Evolutionary conservation across 768 basidiomycete genomes (phyloP), one percentile per base, ranked within the genome.

Genomic region (Mycena chlorophos): DNA sequence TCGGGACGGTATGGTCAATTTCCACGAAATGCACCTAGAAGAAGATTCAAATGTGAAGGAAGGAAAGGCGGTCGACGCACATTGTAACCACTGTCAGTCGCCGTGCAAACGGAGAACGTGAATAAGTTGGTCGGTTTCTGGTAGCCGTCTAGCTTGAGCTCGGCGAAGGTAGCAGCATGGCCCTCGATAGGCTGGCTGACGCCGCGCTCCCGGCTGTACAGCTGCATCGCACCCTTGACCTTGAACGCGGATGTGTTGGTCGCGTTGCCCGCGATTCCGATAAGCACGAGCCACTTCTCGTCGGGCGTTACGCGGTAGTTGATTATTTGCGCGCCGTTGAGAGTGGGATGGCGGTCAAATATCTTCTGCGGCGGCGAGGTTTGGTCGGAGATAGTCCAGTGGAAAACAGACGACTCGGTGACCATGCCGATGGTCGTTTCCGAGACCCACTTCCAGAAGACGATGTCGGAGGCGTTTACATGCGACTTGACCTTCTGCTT

Each of bases 381-480:
- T 60, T 80, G 73, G 72, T 93, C 89, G 39, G 74, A 65, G 62
- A 88, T 86, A 55, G 87, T 79, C 94, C 95, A 97, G 72, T 98
- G 95, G 70, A 82, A 91, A 26, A 98, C 96, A 3, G 94, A 82
- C 0, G 89, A 80, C 56, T 98, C 95, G 26, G 96, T 98, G 65
- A 98, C 97, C 75, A 98, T 82, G 66, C 97, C 97, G 58, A 99
- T 87, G 25, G 89, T 89, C 16, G 86, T 84, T 58, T 93, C 88
- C 45, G 87, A 89, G 34, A 98, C 86, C 97, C 97, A 99, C 70
- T 97, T 98, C 97, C 97, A 99, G 75, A 97, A 99, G 23, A 93
- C 87, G 50, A 97, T 81, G 68, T 99, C 95, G 68, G 98, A 94
- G 68, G 85, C 89, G 78, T 87, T 96, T 57, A 86, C 78, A 69